Evolutionary conservation across 2,329 filamentous ascomycete species (phyloP).

Genomic region (Xylaria sp.): DNA sequence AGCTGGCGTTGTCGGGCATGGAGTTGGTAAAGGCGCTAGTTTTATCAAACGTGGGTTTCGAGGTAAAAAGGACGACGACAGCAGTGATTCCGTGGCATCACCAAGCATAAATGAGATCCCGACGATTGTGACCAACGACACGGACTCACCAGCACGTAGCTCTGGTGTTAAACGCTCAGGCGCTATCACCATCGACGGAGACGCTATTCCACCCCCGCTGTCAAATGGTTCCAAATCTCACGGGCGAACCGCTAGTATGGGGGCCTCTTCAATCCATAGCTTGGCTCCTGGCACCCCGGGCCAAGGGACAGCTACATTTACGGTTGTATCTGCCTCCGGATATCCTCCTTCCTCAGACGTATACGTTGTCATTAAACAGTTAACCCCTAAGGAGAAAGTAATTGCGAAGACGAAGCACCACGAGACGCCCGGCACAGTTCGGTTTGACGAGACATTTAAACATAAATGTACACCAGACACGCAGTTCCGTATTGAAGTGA

Average conservation of each 20-base stretch:
- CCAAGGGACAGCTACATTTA: slow-evolving; percentile 81
- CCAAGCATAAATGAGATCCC: slow-evolving; percentile 56
- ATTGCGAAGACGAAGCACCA: slow-evolving; percentile 93
- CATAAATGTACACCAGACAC: slow-evolving; percentile 81
- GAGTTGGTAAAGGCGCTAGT: slow-evolving; percentile 88
- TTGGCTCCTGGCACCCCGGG: slow-evolving; percentile 70
- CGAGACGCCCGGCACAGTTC: slow-evolving; percentile 76
- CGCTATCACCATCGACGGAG: slow-evolving; percentile 52
- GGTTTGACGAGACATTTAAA: slow-evolving; percentile 83
- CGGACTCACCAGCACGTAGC: slow-evolving; percentile 51
- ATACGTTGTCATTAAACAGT: slow-evolving; percentile 78
- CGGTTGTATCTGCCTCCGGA: slow-evolving; percentile 79
- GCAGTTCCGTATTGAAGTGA: slow-evolving; percentile 86
- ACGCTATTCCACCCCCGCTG: slow-evolving; percentile 43
- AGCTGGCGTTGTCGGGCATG: slow-evolving; percentile 75
- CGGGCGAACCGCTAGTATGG: slow-evolving; percentile 67
- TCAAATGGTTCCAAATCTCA: slow-evolving; percentile 55
- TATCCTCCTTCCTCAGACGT: slow-evolving; percentile 82
- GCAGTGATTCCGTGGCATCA: slow-evolving; percentile 58
- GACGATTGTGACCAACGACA: slow-evolving; percentile 58
- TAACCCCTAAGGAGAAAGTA: slow-evolving; percentile 77
- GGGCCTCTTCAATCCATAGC: slow-evolving; percentile 74
- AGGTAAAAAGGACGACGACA: slow-evolving; percentile 72
- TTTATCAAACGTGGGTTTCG: slow-evolving; percentile 90
- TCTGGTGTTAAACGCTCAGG: slow-evolving; percentile 57